Conservation (phyloP, 305 asterid species). For the Salvia sclarea region DNA sequence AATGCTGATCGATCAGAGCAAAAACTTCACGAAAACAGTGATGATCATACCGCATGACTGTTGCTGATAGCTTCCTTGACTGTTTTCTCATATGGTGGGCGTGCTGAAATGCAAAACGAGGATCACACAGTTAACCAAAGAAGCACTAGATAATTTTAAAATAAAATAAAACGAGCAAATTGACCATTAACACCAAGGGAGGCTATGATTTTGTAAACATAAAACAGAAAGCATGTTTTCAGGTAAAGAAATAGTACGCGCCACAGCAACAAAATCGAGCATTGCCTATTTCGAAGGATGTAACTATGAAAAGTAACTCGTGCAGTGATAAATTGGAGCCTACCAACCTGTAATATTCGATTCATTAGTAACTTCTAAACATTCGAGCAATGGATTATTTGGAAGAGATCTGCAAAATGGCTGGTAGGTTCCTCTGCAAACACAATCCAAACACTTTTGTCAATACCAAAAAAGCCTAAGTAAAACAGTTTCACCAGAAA, state of each 20-base stretch:
- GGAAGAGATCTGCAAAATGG: slow-evolving; percentile 85
- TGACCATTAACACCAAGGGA: slow-evolving; percentile 1
- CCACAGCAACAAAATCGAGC: slow-evolving; percentile 16
- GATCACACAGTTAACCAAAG: slow-evolving; percentile 23
- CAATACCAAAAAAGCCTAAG: slow-evolving; percentile 3
- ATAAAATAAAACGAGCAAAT: slow-evolving; percentile 1
- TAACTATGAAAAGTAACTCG: not conserved
- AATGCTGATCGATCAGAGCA: slow-evolving; percentile 10
- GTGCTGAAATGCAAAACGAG: slow-evolving; percentile 49
- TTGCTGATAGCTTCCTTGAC: slow-evolving; percentile 61
- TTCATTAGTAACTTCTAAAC: slow-evolving; percentile 57
- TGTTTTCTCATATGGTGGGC: slow-evolving; percentile 44
- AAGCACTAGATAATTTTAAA: slow-evolving; percentile 18
- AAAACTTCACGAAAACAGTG: slow-evolving; percentile 12
- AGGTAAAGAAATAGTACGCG: not conserved
- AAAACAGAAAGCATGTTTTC: not conserved
- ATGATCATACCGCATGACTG: slow-evolving; percentile 51
- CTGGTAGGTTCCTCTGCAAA: slow-evolving; percentile 82
- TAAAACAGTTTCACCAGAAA: slow-evolving; percentile 11
- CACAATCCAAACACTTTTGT: slow-evolving; percentile 5
- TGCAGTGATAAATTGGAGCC: slow-evolving; percentile 19
- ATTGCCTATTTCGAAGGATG: not conserved
- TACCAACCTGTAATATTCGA: slow-evolving; percentile 62
- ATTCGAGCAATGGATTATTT: slow-evolving; percentile 81
- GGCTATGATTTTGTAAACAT: not conserved